phyloP scores from a whole-genome alignment of 163 green algal species.

The Prototheca cutis region DNA sequence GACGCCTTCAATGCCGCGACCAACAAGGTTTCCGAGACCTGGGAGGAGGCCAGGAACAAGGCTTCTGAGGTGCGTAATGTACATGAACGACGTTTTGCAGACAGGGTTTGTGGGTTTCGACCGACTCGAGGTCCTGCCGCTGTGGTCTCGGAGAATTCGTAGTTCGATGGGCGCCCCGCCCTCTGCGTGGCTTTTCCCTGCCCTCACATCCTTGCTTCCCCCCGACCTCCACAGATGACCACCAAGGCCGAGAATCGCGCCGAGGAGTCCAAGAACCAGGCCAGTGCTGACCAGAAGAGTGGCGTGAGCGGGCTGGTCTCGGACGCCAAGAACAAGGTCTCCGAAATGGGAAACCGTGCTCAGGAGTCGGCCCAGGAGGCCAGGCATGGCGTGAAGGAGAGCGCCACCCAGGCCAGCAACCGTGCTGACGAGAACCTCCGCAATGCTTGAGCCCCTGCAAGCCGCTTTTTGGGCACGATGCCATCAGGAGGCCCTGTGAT shows the following conservation, averaged over 20 bases:
- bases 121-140: no score
- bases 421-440: neutral
- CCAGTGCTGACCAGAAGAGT: neutral
- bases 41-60: conserved; percentile 1
- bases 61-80: neutral
- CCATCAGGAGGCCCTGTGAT: no score
- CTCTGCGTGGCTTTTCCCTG: no score
- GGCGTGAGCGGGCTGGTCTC: neutral
- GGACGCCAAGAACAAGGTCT: conserved; percentile 2
- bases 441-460: no score
- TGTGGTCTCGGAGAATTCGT: no score
- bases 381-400: neutral
- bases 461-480: no score
- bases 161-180: no score
- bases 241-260: neutral
- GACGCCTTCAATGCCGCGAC: neutral
- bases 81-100: no score
- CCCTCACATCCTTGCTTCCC: neutral
- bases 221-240: neutral
- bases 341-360: neutral
- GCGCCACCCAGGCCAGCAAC: neutral
- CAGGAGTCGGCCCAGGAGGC: neutral
- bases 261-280: conserved; percentile 1
- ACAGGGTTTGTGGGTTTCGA: neutral
- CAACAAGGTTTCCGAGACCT: neutral